Evolutionary conservation across 1,284 basidiomycete species (phyloP), one percentile per base, ranked within the genome.

Genomic region (Vanrija humicola): DNA sequence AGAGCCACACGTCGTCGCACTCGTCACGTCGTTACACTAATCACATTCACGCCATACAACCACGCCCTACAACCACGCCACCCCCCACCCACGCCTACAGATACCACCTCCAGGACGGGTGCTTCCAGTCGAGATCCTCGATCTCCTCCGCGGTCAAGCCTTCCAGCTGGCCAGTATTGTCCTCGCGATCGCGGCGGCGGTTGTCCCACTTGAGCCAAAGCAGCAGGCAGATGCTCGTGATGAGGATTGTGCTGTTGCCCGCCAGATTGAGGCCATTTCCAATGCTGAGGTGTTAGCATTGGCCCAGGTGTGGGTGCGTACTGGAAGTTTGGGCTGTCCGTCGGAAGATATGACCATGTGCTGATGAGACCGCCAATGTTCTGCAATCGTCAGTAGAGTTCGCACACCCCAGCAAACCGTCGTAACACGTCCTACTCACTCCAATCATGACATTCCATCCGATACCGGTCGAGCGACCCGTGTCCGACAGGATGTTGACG

Each of bases 291-390:
- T 10, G n/a, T 28, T 18, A 16, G n/a, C n/a, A n/a, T n/a, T n/a
- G n/a, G n/a, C n/a, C n/a, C n/a, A n/a, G n/a, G n/a, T n/a, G n/a
- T n/a, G n/a, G n/a, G n/a, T n/a, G n/a, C n/a, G n/a, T 28, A 61
- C 59, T 45, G 56, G 50, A 55, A 64, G 43, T 62, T 56, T 1
- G 64, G 64, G 0, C n/a, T 46, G 44, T 66, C 64, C 10, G 19
- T 21, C 1, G 62, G 61, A 8, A 66, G 48, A 25, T 54, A 61
- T 14, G 60, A 61, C 64, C 64, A 66, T 18, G 64, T 66, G 21
- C 52, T 54, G 45, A 66, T 62, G 4, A 66, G 48, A 10, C 62
- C 60, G 19, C 64, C 64, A 18, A 63, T 46, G 46, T 62, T 56
- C 38, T 45, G 16, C 10, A 43, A 19, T 14, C 40, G 3, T 28